phyloP scores from a whole-genome alignment of 1,284 basidiomycete genomes.

The Fomitopsis pinicola region DNA sequence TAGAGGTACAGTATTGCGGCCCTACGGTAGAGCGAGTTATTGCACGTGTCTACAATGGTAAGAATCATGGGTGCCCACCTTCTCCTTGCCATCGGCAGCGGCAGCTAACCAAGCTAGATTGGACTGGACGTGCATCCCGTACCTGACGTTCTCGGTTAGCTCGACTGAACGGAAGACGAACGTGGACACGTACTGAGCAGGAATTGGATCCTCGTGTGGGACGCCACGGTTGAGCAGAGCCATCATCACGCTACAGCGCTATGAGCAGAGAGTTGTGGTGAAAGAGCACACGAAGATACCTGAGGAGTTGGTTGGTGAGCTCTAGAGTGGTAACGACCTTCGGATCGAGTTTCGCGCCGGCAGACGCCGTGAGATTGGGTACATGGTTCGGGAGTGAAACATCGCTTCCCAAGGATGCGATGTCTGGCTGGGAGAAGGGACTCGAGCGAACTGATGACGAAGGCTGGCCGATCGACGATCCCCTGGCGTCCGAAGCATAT shows the following conservation, averaged over 20 bases:
- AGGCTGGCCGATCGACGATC: neutral
- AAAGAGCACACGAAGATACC: slow-evolving; percentile 32
- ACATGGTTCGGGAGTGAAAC: neutral
- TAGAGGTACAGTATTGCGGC: slow-evolving; percentile 30
- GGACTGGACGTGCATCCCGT: slow-evolving; percentile 50
- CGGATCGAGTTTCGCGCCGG: slow-evolving; percentile 28
- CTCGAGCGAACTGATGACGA: neutral
- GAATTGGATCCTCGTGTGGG: slow-evolving; percentile 43
- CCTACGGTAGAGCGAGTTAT: slow-evolving; percentile 7
- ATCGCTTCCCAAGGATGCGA: neutral
- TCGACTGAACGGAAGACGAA: neutral
- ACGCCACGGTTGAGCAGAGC: slow-evolving; percentile 53
- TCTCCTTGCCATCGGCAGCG: slow-evolving; percentile 49
- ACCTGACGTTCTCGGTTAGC: slow-evolving; percentile 36
- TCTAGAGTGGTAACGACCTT: slow-evolving; percentile 60
- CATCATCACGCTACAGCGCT: slow-evolving; percentile 25
- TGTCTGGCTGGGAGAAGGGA: neutral
- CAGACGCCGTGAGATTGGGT: neutral
- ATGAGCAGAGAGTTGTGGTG: neutral
- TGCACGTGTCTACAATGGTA: neutral
- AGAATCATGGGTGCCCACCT: slow-evolving; percentile 32
- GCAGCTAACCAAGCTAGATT: slow-evolving; percentile 68
- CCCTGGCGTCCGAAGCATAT: neutral
- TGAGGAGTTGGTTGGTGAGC: slow-evolving; percentile 62
- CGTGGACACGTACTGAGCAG: slow-evolving; percentile 46